Conservation (phyloP, 108 stramenopile species). For the Fragilariopsis cylindrus region DNA sequence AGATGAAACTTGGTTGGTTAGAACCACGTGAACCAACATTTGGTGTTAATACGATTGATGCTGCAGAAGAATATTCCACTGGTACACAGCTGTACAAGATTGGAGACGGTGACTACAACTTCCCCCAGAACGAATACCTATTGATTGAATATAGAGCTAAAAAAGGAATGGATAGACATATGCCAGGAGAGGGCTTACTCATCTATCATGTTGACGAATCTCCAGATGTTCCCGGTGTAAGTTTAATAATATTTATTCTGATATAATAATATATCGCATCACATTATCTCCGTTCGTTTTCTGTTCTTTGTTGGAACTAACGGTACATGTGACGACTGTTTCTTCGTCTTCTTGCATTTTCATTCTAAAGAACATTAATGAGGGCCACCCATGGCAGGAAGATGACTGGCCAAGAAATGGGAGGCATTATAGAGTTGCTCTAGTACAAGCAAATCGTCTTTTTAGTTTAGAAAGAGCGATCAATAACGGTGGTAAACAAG, state of each 20-base stretch:
- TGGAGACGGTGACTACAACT: constrained; percentile 31
- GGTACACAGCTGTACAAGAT: constrained; percentile 25
- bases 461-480: constrained; percentile 60
- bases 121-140: constrained; percentile 45
- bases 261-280: too few relatives aligned
- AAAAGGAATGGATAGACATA: constrained; percentile 4
- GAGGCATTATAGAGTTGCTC: constrained; percentile 60
- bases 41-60: constrained; percentile 24
- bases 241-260: neutral
- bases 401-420: constrained; percentile 57
- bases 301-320: too few relatives aligned
- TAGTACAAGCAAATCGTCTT: constrained; percentile 64
- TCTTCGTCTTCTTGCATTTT: too few relatives aligned
- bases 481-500: constrained; percentile 24
- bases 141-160: constrained; percentile 50
- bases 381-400: constrained; percentile 49
- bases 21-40: constrained; percentile 8
- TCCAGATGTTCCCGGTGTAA: neutral
- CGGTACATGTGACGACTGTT: too few relatives aligned
- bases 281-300: too few relatives aligned
- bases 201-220: constrained; percentile 55
- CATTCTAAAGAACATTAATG: neutral
- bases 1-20: constrained; percentile 54
- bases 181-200: constrained; percentile 43
- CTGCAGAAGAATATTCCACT: constrained; percentile 9